These are phyloP conservation scores for Cladophialophora psammophila DNA, from an alignment of 2,329 filamentous ascomycete genomes.

Conservation along the genomic window DNA sequence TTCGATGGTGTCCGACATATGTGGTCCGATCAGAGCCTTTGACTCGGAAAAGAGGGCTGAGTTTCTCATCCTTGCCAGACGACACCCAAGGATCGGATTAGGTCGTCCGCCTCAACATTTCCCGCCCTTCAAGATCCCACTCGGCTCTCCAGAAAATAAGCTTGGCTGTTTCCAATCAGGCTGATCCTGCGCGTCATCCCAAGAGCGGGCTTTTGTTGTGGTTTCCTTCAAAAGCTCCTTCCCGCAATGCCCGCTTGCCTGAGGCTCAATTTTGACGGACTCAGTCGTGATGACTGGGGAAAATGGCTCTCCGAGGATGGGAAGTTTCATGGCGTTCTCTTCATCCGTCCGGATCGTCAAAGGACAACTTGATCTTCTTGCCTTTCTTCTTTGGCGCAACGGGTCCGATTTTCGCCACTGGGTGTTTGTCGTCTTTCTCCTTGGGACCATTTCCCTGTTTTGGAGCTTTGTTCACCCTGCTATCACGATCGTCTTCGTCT, in stretches of 20 bases:
- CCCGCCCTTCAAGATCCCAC: neutral
- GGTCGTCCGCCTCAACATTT: neutral
- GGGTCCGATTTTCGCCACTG: conserved; percentile 19
- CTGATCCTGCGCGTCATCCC: neutral
- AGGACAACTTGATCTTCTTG: conserved; percentile 42
- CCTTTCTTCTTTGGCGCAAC: conserved; percentile 34
- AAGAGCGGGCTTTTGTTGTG: neutral
- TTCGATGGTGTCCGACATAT: neutral
- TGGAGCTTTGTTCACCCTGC: neutral
- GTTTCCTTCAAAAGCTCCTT: neutral
- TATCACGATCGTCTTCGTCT: conserved; percentile 18
- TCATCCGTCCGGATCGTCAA: conserved; percentile 39
- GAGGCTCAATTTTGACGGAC: neutral
- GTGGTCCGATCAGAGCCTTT: neutral
- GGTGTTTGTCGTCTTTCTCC: conserved; percentile 14
- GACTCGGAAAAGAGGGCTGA: neutral
- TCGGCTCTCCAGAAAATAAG: neutral
- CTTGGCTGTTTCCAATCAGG: neutral
- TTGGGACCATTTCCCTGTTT: conserved; percentile 19
- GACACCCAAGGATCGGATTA: neutral
- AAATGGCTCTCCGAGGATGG: neutral
- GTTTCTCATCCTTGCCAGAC: too few species aligned
- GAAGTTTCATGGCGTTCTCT: neutral
- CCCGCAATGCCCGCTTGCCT: neutral
- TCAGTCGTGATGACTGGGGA: neutral